phyloP scores from a whole-genome alignment of 768 basidiomycete genomes.

The Chalciporus chontae region DNA sequence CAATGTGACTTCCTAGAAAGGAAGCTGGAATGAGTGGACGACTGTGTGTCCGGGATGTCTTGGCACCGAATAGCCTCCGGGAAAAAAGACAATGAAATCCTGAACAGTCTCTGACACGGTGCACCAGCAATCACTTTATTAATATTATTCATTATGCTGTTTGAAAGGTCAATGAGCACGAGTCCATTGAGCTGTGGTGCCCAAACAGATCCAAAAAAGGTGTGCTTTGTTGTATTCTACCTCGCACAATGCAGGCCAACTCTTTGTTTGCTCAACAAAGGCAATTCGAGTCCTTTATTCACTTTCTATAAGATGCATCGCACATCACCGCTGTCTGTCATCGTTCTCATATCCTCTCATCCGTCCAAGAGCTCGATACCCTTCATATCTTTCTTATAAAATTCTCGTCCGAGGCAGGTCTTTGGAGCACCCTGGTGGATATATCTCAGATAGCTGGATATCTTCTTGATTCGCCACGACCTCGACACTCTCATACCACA shows the following conservation, averaged over 20 bases:
- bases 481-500: neutral
- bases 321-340: constrained; percentile 5
- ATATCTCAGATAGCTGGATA: constrained; percentile 15
- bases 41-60: too few species aligned
- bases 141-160: too few species aligned
- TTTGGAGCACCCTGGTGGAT: constrained; percentile 13
- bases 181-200: too few species aligned
- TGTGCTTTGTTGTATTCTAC: too few species aligned
- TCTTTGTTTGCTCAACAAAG: neutral
- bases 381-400: constrained; percentile 5
- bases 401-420: constrained; percentile 21
- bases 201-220: too few species aligned
- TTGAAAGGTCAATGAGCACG: too few species aligned
- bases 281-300: neutral
- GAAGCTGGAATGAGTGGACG: neutral
- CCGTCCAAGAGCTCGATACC: constrained; percentile 5
- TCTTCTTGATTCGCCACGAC: neutral
- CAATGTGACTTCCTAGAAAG: constrained; percentile 1
- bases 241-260: neutral
- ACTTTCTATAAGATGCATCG: constrained; percentile 11
- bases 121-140: too few species aligned
- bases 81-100: too few species aligned
- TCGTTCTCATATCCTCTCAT: constrained; percentile 3
- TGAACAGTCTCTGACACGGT: neutral
- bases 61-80: too few species aligned